Evolutionary conservation across 169 alveolate species (phyloP).

Genomic region (Miamiensis avidus): DNA sequence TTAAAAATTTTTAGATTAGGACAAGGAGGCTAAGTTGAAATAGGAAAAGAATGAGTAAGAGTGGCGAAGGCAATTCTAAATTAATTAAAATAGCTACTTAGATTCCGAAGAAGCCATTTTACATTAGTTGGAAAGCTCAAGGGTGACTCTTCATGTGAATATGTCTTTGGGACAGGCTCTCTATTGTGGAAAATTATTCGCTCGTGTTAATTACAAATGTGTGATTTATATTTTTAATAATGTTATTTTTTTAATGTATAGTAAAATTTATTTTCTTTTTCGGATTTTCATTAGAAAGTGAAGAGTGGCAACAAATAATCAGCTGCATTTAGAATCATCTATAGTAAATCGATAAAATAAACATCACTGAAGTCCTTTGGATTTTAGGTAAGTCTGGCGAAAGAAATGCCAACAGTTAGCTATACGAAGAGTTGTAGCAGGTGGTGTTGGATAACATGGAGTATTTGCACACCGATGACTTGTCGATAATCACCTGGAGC

Average conservation of each 20-base stretch:
- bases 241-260: background rate
- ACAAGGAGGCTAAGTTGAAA: background rate
- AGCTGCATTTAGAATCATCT: background rate
- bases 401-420: background rate
- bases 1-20: background rate
- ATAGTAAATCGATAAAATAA: background rate
- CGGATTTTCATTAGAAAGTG: background rate
- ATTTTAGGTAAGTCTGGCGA: background rate
- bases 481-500: background rate
- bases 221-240: background rate
- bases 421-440: too few relatives aligned
- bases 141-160: background rate
- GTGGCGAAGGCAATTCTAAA: background rate
- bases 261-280: too few relatives aligned
- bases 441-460: background rate
- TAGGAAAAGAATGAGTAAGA: background rate
- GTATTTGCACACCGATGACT: background rate
- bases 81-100: background rate
- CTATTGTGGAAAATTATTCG: background rate
- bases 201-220: background rate
- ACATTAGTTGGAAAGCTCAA: background rate
- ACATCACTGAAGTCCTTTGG: background rate
- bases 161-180: background rate
- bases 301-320: background rate
- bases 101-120: background rate